phyloP scores from a whole-genome alignment of 2,329 filamentous ascomycete genomes.

The Sclerotiophoma versabilis region DNA sequence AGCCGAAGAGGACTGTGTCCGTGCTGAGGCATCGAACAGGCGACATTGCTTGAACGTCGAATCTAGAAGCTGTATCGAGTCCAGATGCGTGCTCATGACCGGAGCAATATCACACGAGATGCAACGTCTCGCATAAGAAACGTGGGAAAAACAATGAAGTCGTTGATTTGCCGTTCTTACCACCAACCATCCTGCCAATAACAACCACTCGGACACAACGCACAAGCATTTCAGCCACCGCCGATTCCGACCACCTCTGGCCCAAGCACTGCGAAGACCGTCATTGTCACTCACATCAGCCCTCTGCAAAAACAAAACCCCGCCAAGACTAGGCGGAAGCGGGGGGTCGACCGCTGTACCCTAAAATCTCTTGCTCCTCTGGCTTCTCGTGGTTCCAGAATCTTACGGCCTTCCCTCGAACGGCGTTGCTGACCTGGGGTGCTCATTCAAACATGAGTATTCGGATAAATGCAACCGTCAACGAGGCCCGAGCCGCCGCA shows the following conservation, averaged over 20 bases:
- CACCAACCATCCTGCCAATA: constrained; percentile 39
- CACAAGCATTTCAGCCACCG: constrained; percentile 51
- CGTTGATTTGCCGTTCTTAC: constrained; percentile 37
- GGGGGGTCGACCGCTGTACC: constrained; percentile 46
- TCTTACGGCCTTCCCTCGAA: constrained; percentile 32
- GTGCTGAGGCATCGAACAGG: constrained; percentile 39
- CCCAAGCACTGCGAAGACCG: constrained; percentile 43
- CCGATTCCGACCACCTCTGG: constrained; percentile 48
- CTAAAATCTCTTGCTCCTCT: constrained; percentile 48
- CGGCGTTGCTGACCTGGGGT: constrained; percentile 30
- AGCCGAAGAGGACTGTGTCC: constrained; percentile 39
- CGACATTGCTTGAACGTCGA: constrained; percentile 39
- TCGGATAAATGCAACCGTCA: constrained; percentile 48
- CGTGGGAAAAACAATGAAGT: constrained; percentile 36
- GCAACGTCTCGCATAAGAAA: constrained; percentile 40
- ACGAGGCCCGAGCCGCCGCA: constrained; percentile 44
- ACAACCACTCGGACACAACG: constrained; percentile 41
- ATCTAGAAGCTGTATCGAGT: constrained; percentile 36
- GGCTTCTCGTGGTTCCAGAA: constrained; percentile 41
- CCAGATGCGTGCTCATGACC: constrained; percentile 32
- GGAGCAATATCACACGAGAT: constrained; percentile 43
- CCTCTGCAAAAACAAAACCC: constrained; percentile 46
- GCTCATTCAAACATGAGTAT: constrained; percentile 44
- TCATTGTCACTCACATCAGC: constrained; percentile 49
- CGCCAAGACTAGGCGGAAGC: constrained; percentile 49